These are phyloP conservation scores for Fusarium sp. DNA, from an alignment of 2,329 filamentous ascomycete genomes.

Conservation along the genomic window DNA sequence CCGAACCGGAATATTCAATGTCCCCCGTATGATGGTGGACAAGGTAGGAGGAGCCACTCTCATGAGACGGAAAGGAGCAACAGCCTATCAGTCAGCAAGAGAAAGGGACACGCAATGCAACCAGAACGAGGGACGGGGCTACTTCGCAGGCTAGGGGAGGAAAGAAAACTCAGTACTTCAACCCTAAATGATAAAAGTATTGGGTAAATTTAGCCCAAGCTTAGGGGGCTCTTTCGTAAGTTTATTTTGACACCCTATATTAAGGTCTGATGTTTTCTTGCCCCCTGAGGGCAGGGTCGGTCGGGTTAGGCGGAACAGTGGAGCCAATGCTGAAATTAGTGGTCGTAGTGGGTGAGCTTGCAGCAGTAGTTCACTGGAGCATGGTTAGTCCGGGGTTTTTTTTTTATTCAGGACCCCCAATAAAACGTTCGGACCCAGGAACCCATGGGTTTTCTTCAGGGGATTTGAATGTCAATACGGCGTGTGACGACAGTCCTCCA, in stretches of 20 bases:
- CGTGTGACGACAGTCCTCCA: constrained; percentile 7
- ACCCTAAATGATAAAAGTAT: too few species aligned
- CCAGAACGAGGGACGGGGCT: constrained; percentile 26
- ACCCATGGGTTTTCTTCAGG: constrained; percentile 18
- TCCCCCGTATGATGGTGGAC: constrained; percentile 29
- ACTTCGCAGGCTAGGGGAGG: background rate
- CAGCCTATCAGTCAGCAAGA: constrained; percentile 17
- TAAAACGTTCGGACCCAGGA: background rate
- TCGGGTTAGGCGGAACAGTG: constrained; percentile 19
- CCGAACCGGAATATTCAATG: constrained; percentile 40
- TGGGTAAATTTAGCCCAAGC: too few species aligned
- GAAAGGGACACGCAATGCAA: constrained; percentile 40
- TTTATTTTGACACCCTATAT: too few species aligned
- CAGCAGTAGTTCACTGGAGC: constrained; percentile 29
- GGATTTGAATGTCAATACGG: background rate
- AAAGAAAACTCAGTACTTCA: too few species aligned
- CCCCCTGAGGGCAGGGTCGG: background rate
- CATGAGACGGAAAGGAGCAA: constrained; percentile 30
- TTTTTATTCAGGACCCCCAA: constrained; percentile 20
- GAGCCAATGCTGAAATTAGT: constrained; percentile 30
- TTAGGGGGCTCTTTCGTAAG: too few species aligned
- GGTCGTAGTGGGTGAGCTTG: constrained; percentile 23
- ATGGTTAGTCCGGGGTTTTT: constrained; percentile 34
- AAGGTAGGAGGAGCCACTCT: constrained; percentile 35
- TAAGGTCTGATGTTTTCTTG: too few species aligned